phyloP scores from a whole-genome alignment of 176 grass and related monocot genomes.

The Triticum turgidum region DNA sequence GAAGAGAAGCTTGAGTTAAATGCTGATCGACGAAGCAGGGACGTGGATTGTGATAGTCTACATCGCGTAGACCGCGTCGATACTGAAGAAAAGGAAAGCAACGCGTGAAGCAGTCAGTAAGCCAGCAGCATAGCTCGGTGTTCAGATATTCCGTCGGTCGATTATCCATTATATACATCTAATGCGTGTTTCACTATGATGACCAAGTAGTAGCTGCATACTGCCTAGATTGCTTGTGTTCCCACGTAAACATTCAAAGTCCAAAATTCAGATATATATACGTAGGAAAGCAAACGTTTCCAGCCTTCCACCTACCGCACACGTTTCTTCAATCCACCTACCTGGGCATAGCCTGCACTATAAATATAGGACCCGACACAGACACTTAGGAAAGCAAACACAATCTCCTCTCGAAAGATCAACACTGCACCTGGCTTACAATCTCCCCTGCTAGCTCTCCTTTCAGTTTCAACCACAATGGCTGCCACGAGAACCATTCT shows the following conservation, averaged over 20 bases:
- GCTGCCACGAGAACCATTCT: conserved; percentile 5
- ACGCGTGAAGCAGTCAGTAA: neutral
- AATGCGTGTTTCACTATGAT: too few species aligned
- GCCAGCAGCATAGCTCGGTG: neutral
- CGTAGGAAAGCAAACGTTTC: neutral
- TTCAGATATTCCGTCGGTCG: neutral
- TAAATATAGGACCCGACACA: neutral
- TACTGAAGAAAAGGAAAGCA: neutral
- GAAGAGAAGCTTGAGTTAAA: too few species aligned
- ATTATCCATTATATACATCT: too few species aligned
- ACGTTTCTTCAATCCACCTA: neutral
- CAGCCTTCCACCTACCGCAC: neutral
- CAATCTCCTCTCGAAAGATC: neutral
- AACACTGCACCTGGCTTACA: neutral
- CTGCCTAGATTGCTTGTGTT: neutral
- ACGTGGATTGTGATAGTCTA: too few species aligned
- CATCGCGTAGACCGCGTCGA: too few species aligned
- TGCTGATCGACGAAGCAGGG: too few species aligned
- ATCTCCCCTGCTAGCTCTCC: conserved; percentile 20
- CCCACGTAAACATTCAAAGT: neutral
- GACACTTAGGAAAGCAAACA: neutral
- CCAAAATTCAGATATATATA: neutral
- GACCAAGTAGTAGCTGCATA: too few species aligned
- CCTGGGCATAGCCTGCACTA: too few species aligned
- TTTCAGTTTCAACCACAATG: conserved; percentile 7